Evolutionary conservation across 106 monocot species (phyloP), one percentile per base, ranked within the genome.

Genomic region (Dactylorhiza incarnata): DNA sequence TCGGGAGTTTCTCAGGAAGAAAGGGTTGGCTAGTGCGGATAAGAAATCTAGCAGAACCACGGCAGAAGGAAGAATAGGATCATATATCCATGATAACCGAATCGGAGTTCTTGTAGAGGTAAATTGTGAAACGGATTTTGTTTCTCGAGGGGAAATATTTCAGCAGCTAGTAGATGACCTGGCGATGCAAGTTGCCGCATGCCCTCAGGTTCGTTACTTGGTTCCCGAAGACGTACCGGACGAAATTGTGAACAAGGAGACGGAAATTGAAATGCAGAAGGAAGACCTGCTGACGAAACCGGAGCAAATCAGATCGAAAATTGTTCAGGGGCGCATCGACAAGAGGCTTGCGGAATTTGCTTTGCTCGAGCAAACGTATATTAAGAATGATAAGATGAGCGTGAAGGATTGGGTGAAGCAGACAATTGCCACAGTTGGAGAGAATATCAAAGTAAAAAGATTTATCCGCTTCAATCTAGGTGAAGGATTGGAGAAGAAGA

Each of bases 131-230:
- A 96, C 96, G 6, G 96, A 96, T 69, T 96, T 96, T 68, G 96
- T 96, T 29, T 85, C 96, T 13, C 76, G 96, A 59, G 96, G 96
- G 23, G 91, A 91, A 13, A 89, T 96, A 22, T 96, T 96, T 71
- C 93, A 82, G 79, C 82, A 96, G 78, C 76, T 96, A 73, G 96
- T 93, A 2, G 93, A 93, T 62, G 96, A 96, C 78, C 82, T 96
- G 12, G 93, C 93, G 11, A 96, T 96, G 96, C 96, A 96, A 86
- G 91, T 93, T n/a, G 96, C 96, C 49, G 96, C 96, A 74, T 93
- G 85, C 73, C 96, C 93, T 56, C 96, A 96, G 82, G 96, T 93
- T 9, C 47, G 67, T 12, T 91, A 89, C 45, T 72, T 96, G 78
- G 82, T 74, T 29, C 80, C 91, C 7, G 96, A 91, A 72, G 96